Evolutionary conservation across 2,329 filamentous ascomycete genomes (phyloP).

Genomic region (Xylariales sp.): DNA sequence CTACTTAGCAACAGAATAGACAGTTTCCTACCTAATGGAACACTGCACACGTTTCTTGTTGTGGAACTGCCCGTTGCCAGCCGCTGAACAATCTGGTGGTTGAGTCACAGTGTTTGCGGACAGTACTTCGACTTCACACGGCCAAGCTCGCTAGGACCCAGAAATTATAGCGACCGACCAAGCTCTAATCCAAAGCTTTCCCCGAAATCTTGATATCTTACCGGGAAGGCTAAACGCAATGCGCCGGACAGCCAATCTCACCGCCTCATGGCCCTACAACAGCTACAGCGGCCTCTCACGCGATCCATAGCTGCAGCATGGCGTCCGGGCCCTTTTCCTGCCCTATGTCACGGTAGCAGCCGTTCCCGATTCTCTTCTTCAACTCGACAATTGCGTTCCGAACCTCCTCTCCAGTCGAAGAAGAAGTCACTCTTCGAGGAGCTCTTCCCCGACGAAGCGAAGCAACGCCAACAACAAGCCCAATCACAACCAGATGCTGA

Average conservation of each 20-base stretch:
- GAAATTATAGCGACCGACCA: too few species aligned
- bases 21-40: too few species aligned
- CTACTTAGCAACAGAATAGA: too few species aligned
- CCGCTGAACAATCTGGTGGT: too few species aligned
- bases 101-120: too few species aligned
- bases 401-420: slow-evolving; percentile 3
- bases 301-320: slow-evolving; percentile 26
- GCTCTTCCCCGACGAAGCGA: slow-evolving; percentile 50
- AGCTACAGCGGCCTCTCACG: slow-evolving; percentile 26
- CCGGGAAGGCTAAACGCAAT: too few species aligned
- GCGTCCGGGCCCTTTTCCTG: slow-evolving; percentile 15
- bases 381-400: not conserved
- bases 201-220: too few species aligned
- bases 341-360: slow-evolving; percentile 16
- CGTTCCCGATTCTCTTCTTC: not conserved
- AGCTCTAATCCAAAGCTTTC: too few species aligned
- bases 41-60: too few species aligned
- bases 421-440: slow-evolving; percentile 36
- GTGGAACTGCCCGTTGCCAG: too few species aligned
- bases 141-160: too few species aligned
- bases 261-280: slow-evolving; percentile 29
- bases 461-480: slow-evolving; percentile 12
- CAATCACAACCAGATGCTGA: not conserved
- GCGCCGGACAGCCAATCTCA: slow-evolving; percentile 20
- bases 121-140: too few species aligned